phyloP scores from a whole-genome alignment of 352 stramenopile genomes.

The Peronospora farinosa region DNA sequence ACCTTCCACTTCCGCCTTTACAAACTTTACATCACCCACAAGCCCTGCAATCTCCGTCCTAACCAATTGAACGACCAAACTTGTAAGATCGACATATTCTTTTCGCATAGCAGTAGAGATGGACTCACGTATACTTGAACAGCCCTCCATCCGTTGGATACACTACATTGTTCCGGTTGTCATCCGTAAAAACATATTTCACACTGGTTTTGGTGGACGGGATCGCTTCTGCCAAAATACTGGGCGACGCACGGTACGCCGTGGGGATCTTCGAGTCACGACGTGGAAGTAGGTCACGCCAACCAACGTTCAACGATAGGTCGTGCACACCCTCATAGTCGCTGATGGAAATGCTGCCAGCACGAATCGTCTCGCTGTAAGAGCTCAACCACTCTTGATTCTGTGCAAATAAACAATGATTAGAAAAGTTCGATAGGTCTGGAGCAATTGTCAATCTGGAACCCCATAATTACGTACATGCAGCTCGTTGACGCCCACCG shows the following conservation, averaged over 20 bases:
- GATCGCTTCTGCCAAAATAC: slow-evolving; percentile 85
- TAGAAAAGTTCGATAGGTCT: background rate
- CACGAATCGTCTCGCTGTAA: slow-evolving; percentile 85
- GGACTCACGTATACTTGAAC: slow-evolving; percentile 76
- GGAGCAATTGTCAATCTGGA: background rate
- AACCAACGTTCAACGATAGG: slow-evolving; percentile 78
- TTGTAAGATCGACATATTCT: slow-evolving; percentile 5
- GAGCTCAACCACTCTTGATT: slow-evolving; percentile 85
- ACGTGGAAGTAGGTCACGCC: slow-evolving; percentile 82
- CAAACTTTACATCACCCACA: slow-evolving; percentile 84
- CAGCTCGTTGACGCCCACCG: slow-evolving; percentile 73
- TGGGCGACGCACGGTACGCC: slow-evolving; percentile 84
- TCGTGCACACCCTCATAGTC: slow-evolving; percentile 84
- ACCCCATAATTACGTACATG: slow-evolving; percentile 31
- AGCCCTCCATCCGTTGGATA: slow-evolving; percentile 84
- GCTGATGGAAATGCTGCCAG: slow-evolving; percentile 77
- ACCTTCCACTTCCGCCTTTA: slow-evolving; percentile 79
- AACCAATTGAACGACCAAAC: slow-evolving; percentile 1
- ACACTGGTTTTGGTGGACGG: slow-evolving; percentile 89
- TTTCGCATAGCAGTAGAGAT: background rate
- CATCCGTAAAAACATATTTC: slow-evolving; percentile 90
- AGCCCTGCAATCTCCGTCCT: slow-evolving; percentile 84
- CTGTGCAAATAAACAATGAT: slow-evolving; percentile 17
- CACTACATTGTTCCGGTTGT: slow-evolving; percentile 82
- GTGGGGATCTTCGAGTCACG: slow-evolving; percentile 81